Conservation (phyloP, 768 basidiomycete genomes). For the Xerocomus spinulosus region DNA sequence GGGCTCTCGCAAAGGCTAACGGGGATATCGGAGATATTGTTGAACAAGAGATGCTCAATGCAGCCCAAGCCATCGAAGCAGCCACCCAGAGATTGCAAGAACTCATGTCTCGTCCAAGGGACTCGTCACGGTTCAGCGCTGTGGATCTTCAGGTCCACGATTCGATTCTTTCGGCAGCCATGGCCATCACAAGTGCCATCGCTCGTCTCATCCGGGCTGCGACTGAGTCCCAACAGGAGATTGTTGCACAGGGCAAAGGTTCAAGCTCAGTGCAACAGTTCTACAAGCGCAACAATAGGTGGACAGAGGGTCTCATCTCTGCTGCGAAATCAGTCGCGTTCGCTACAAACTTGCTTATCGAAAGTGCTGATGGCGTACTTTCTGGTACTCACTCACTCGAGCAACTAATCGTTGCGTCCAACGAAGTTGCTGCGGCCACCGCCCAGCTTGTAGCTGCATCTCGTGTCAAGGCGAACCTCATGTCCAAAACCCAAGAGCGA, state of each 20-base stretch:
- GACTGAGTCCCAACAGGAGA: conserved; percentile 97
- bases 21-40: conserved; percentile 96
- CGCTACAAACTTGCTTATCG: conserved; percentile 91
- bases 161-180: conserved; percentile 87
- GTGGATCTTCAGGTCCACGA: conserved; percentile 97
- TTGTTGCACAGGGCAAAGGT: conserved; percentile 92
- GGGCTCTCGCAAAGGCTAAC: conserved; percentile 67
- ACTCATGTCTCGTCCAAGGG: conserved; percentile 87
- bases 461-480: conserved; percentile 94
- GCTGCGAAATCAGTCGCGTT: conserved; percentile 98
- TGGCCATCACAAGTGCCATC: conserved; percentile 95
- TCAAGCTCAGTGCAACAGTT: conserved; percentile 92
- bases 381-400: conserved; percentile 96
- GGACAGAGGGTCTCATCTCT: conserved; percentile 98
- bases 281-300: conserved; percentile 99
- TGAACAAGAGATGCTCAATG: conserved; percentile 92
- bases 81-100: conserved; percentile 88
- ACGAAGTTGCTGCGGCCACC: conserved; percentile 95
- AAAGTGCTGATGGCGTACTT: conserved; percentile 95
- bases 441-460: conserved; percentile 98
- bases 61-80: conserved; percentile 88
- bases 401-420: conserved; percentile 99
- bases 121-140: conserved; percentile 81
- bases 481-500: conserved; percentile 97
- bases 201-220: conserved; percentile 93